phyloP scores from a whole-genome alignment of 257 asterid species.

The Sherardia arvensis region DNA sequence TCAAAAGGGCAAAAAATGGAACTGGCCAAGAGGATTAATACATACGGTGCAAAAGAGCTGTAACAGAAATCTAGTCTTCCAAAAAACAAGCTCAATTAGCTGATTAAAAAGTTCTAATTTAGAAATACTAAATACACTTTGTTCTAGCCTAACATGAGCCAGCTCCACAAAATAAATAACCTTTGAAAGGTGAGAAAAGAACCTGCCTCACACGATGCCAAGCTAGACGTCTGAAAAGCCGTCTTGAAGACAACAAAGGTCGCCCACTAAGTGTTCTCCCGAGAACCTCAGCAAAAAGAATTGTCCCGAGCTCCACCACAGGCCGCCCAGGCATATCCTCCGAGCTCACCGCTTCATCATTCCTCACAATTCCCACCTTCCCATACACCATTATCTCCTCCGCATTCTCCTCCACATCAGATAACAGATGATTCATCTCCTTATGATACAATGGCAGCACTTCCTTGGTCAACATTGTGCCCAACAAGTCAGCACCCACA shows the following conservation, averaged over 20 bases:
- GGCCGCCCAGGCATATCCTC: conserved; percentile 49
- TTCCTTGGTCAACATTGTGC: conserved; percentile 90
- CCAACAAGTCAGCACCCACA: conserved; percentile 77
- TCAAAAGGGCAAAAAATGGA: neutral
- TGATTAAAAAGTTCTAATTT: neutral
- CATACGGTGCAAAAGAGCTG: neutral
- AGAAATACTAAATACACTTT: neutral
- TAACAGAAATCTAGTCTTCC: neutral
- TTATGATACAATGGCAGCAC: conserved; percentile 79
- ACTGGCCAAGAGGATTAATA: neutral
- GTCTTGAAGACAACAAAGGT: conserved; percentile 73
- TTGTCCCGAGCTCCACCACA: conserved; percentile 74
- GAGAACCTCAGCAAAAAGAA: conserved; percentile 80
- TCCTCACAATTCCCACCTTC: conserved; percentile 60
- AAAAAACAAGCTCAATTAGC: neutral
- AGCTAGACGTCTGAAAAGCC: conserved; percentile 60
- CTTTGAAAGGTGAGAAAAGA: conserved; percentile 39
- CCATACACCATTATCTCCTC: conserved; percentile 56
- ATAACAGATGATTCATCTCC: conserved; percentile 64
- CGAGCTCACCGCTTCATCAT: conserved; percentile 51
- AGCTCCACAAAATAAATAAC: neutral
- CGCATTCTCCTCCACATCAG: conserved; percentile 59
- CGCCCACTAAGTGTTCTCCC: conserved; percentile 98
- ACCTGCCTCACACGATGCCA: conserved; percentile 99
- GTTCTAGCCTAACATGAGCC: neutral